Conservation (phyloP, 352 stramenopile genomes). For the Aphanomyces stellatus region DNA sequence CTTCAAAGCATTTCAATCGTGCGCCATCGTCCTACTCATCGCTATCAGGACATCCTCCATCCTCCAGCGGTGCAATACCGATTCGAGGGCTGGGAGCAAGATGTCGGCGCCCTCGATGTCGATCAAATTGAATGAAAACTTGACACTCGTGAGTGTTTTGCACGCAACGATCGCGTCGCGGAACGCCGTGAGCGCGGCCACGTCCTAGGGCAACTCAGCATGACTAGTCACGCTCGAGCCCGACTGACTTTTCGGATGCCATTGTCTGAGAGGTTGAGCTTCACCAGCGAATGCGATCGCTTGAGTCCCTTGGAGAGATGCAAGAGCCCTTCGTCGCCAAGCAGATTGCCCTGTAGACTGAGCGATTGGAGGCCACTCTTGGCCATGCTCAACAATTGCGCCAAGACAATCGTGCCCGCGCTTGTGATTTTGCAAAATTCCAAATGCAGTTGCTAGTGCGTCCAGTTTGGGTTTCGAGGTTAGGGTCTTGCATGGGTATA, state of each 20-base stretch:
- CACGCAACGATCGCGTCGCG: slow-evolving; percentile 49
- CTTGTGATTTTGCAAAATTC: slow-evolving; percentile 52
- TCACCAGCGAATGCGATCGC: slow-evolving; percentile 42
- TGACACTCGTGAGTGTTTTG: slow-evolving; percentile 59
- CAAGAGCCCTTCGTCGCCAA: slow-evolving; percentile 48
- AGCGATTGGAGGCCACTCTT: slow-evolving; percentile 43
- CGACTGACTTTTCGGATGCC: slow-evolving; percentile 61
- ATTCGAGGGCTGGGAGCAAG: slow-evolving; percentile 42
- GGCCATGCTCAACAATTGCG: slow-evolving; percentile 57
- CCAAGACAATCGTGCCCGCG: slow-evolving; percentile 49
- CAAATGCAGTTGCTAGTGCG: slow-evolving; percentile 70
- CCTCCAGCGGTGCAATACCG: slow-evolving; percentile 28
- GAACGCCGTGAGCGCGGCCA: slow-evolving; percentile 57
- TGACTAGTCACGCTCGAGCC: too few relatives aligned
- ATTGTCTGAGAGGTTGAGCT: slow-evolving; percentile 71
- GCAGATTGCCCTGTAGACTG: slow-evolving; percentile 50
- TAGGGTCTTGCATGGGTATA: too few relatives aligned
- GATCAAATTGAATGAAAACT: slow-evolving; percentile 75
- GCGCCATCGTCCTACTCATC: slow-evolving; percentile 19
- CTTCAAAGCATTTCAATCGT: slow-evolving; percentile 61
- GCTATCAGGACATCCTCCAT: background rate
- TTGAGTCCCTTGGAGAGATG: slow-evolving; percentile 66
- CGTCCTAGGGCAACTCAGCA: slow-evolving; percentile 25
- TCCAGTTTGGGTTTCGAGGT: too few relatives aligned
- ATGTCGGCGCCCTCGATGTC: slow-evolving; percentile 51